Conservation (phyloP, 257 asterid genomes). For the Haberlea rhodopensis region DNA sequence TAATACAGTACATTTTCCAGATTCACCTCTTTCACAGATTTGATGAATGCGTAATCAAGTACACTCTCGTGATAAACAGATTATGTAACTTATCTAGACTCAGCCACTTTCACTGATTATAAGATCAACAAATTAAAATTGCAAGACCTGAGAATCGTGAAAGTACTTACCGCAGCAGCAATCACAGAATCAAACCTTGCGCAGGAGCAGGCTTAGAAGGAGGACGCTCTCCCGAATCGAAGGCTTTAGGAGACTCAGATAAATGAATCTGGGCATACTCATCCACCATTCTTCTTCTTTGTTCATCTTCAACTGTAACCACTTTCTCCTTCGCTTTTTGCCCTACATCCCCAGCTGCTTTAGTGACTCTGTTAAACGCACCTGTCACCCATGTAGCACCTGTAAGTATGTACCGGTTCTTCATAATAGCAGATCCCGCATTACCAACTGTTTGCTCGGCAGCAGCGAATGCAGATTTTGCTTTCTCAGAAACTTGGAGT, state of each 20-base stretch:
- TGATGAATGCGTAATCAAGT: slow-evolving; percentile 19
- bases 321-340: slow-evolving; percentile 84
- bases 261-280: slow-evolving; percentile 79
- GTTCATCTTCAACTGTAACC: slow-evolving; percentile 70
- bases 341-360: slow-evolving; percentile 90
- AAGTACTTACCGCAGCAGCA: slow-evolving; percentile 24
- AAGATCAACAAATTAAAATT: slow-evolving; percentile 20
- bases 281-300: slow-evolving; percentile 77
- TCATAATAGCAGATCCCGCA: slow-evolving; percentile 88
- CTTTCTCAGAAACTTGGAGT: slow-evolving; percentile 84
- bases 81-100: slow-evolving; percentile 29
- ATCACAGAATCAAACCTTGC: slow-evolving; percentile 61
- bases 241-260: slow-evolving; percentile 71
- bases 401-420: slow-evolving; percentile 74
- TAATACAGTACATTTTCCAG: slow-evolving; percentile 36
- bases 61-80: not conserved
- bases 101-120: slow-evolving; percentile 23
- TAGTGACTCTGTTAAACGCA: slow-evolving; percentile 70
- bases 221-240: slow-evolving; percentile 50
- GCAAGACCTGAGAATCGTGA: slow-evolving; percentile 20
- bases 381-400: slow-evolving; percentile 89
- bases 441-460: slow-evolving; percentile 81
- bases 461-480: slow-evolving; percentile 73
- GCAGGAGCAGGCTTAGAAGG: slow-evolving; percentile 64
- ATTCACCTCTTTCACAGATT: slow-evolving; percentile 26